Conservation (phyloP, 345 rosid species). For the Pistacia integerrima region DNA sequence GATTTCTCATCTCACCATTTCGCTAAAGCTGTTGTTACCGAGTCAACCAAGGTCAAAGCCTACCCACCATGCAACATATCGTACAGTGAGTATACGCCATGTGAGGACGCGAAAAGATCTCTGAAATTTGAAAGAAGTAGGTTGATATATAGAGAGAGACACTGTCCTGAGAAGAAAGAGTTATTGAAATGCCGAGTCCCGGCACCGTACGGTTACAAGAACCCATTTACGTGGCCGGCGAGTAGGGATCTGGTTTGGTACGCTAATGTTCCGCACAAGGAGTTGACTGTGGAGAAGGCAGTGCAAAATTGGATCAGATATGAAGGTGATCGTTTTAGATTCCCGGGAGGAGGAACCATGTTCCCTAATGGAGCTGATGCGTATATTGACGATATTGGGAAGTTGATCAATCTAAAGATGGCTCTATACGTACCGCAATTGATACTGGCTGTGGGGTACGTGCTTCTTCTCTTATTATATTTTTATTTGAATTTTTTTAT, state of each 20-base stretch:
- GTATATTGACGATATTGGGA: slow-evolving; percentile 57
- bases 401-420: slow-evolving; percentile 55
- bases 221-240: slow-evolving; percentile 59
- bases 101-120: slow-evolving; percentile 44
- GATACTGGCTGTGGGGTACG: slow-evolving; percentile 81
- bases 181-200: slow-evolving; percentile 55
- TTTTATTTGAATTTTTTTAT: neutral
- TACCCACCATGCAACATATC: slow-evolving; percentile 33
- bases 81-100: slow-evolving; percentile 51
- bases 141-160: slow-evolving; percentile 61
- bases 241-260: slow-evolving; percentile 61
- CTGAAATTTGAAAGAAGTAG: slow-evolving; percentile 31
- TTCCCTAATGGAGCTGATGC: slow-evolving; percentile 67
- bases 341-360: slow-evolving; percentile 83
- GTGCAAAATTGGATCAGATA: slow-evolving; percentile 65
- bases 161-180: slow-evolving; percentile 51
- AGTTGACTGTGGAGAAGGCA: slow-evolving; percentile 68
- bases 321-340: slow-evolving; percentile 52
- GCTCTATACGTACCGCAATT: slow-evolving; percentile 63
- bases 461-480: neutral
- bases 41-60: slow-evolving; percentile 1
- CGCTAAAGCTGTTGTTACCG: slow-evolving; percentile 1
- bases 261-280: slow-evolving; percentile 73
- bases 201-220: slow-evolving; percentile 52
- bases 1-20: slow-evolving; percentile 42